Base-by-base conservation (phyloP, 1,139 yeast species). In the Williopsis jadinii region DNA sequence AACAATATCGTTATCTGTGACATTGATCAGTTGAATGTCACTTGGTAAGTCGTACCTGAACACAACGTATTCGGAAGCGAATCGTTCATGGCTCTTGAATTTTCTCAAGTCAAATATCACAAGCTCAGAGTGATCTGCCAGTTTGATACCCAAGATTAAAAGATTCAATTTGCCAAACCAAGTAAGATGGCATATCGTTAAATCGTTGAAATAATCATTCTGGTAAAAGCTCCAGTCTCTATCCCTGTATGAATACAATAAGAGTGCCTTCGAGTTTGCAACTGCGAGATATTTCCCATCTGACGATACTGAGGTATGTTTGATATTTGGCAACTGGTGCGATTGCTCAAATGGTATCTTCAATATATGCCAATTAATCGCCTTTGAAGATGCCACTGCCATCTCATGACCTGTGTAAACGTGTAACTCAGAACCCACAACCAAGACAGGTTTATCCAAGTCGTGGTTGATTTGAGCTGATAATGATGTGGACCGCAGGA, bases 211-310 rank as follows among this genome's bases (percentile, higher is more conserved):
- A 33, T 49, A 58, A 28, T 52, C 57, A 40, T 57, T 52, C 30
- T 52, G 56, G 37, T 66, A 56, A 30, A 52, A 50, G 43, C 61
- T 62, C 71, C 71, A 68, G 30, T 49, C 52, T 30, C 54, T 51
- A 2, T 53, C 52, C 8, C 43, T 13, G 12, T 55, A 40, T 27
- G 60, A 56, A 43, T 61, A 62, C 3, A 65, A 42, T 26, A 62
- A 37, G 3, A 66, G 55, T 36, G 62, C 61, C 14, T 46, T 50
- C 14, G 53, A 50, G 5, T 69, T 70, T 11, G 66, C 58, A 9
- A 66, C 35, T 30, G 70, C 67, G 5, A 66, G 47, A 36, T 47
- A 52, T 32, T 56, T 53, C 2, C 68, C 70, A 50, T 64, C 66
- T 37, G 58, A 60, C 33, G 66, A 62, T 3, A 60, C 54, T 0